These are phyloP conservation scores for Phytophthora colocasiae DNA, from an alignment of 352 stramenopile genomes.

Conservation along the genomic window DNA sequence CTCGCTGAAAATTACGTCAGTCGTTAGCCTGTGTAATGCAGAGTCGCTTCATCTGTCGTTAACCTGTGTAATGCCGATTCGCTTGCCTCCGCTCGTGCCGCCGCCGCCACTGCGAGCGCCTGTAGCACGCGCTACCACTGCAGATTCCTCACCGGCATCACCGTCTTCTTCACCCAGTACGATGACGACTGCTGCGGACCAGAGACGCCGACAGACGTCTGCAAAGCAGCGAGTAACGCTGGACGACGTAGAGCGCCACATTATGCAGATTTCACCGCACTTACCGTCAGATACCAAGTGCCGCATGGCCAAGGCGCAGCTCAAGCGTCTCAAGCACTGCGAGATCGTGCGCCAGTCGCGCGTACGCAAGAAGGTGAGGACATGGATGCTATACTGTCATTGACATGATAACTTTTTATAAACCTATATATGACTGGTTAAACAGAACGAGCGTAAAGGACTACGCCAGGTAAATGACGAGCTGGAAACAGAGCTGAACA, in stretches of 20 bases:
- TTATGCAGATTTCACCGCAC: conserved; percentile 50
- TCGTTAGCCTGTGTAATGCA: too few relatives aligned
- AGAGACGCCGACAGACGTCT: conserved; percentile 26
- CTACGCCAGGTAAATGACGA: conserved; percentile 65
- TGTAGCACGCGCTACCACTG: not conserved
- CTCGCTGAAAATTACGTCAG: too few relatives aligned
- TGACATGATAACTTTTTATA: not conserved
- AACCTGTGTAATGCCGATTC: not conserved
- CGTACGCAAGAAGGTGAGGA: conserved; percentile 72
- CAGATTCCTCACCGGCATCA: not conserved
- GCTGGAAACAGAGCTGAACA: conserved; percentile 57
- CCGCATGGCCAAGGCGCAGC: conserved; percentile 70
- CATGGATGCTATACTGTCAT: not conserved
- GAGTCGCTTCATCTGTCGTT: not conserved
- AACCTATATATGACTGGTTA: conserved; percentile 1
- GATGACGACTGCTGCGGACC: conserved; percentile 4
- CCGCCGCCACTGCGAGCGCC: not conserved
- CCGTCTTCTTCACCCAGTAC: not conserved
- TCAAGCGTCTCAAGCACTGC: conserved; percentile 80
- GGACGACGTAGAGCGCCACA: conserved; percentile 65
- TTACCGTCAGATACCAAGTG: conserved; percentile 52
- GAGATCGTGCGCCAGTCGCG: conserved; percentile 82
- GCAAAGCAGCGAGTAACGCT: conserved; percentile 47
- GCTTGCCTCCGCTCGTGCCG: not conserved
- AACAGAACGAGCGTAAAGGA: conserved; percentile 55